Evolutionary conservation across 1,284 basidiomycete species (phyloP).

Genomic region (Somion occarium): DNA sequence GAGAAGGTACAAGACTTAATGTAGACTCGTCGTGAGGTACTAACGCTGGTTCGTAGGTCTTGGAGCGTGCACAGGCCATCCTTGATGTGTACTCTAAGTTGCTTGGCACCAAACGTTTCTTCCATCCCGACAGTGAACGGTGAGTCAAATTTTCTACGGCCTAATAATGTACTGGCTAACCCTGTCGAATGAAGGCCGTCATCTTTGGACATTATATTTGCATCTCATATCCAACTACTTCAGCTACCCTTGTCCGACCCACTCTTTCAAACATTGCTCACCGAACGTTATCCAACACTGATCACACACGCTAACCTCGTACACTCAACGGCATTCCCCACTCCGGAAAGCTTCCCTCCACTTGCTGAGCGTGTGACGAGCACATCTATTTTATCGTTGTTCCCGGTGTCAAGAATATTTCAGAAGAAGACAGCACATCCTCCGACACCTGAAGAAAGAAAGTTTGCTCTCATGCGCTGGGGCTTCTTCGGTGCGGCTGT

Average conservation of each 20-base stretch:
- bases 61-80: conserved; percentile 51
- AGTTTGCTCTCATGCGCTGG: conserved; percentile 31
- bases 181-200: conserved; percentile 39
- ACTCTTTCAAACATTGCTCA: conserved; percentile 48
- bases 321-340: conserved; percentile 29
- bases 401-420: conserved; percentile 1
- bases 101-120: conserved; percentile 45
- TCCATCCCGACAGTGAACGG: conserved; percentile 37
- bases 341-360: conserved; percentile 15
- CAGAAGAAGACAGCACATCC: conserved; percentile 9
- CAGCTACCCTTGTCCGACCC: conserved; percentile 59
- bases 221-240: conserved; percentile 63
- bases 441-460: conserved; percentile 27
- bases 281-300: conserved; percentile 50
- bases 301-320: conserved; percentile 51
- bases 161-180: neutral
- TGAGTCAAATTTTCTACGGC: conserved; percentile 5
- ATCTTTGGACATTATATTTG: conserved; percentile 58
- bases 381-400: conserved; percentile 18
- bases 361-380: conserved; percentile 15
- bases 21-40: neutral
- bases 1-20: conserved; percentile 46
- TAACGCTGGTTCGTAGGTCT: conserved; percentile 35
- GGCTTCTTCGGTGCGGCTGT: conserved; percentile 29
- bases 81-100: conserved; percentile 57